phyloP scores from a whole-genome alignment of 225 moss, liverwort and hornwort genomes.

The Pseudisothecium myosuroides region DNA sequence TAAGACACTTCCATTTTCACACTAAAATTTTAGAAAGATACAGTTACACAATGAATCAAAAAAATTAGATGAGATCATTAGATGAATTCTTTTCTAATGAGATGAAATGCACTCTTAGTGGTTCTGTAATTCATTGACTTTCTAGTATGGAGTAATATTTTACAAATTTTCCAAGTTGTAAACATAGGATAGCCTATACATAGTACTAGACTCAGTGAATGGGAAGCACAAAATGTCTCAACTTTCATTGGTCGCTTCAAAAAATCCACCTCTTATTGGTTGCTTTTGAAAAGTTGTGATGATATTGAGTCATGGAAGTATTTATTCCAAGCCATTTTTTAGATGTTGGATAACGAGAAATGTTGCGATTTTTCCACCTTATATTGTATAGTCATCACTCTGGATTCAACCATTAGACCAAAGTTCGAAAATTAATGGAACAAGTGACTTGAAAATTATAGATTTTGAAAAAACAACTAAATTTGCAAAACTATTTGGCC shows the following conservation, averaged over 20 bases:
- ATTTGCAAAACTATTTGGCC: background rate
- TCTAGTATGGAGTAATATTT: background rate
- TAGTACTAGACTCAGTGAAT: background rate
- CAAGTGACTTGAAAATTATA: background rate
- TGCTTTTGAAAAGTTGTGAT: background rate
- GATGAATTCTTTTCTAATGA: background rate
- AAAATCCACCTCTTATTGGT: background rate
- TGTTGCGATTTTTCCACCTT: background rate
- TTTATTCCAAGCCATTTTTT: background rate
- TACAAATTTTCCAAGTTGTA: background rate
- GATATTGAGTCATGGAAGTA: accelerated
- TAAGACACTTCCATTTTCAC: background rate
- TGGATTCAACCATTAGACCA: accelerated
- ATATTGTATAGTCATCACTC: background rate
- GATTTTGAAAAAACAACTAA: background rate
- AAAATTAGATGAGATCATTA: background rate
- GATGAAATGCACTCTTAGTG: background rate
- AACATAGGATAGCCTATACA: background rate
- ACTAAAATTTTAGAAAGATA: background rate
- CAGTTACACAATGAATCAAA: accelerated
- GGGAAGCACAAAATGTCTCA: background rate
- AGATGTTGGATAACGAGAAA: accelerated
- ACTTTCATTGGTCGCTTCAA: background rate
- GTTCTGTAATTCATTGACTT: accelerated
- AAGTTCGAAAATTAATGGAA: background rate